phyloP scores from a whole-genome alignment of 1,139 yeast genomes.

The Eremothecium sinecaudum region DNA sequence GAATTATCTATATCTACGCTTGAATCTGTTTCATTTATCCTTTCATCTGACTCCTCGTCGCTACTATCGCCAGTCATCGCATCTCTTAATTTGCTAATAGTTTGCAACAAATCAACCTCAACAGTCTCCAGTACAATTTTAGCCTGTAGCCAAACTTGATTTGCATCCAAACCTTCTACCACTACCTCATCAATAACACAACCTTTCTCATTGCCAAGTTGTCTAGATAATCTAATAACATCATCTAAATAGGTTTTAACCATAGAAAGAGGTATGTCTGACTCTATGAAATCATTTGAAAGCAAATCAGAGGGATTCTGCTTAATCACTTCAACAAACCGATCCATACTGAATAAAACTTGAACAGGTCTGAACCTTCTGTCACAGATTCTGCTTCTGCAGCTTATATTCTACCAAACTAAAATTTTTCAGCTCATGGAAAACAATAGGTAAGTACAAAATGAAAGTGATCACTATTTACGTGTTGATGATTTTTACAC shows the following conservation, averaged over 20 bases:
- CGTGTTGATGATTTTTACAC: no score
- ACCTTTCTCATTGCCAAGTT: conserved; percentile 7
- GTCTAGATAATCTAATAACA: conserved; percentile 19
- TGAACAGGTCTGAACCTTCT: no score
- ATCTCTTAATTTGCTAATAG: conserved; percentile 38
- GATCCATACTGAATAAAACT: conserved; percentile 45
- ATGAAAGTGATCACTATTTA: no score
- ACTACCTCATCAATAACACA: conserved; percentile 64
- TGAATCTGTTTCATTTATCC: conserved; percentile 23
- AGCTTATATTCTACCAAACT: no score
- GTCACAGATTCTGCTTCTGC: no score
- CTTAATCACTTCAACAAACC: conserved; percentile 14
- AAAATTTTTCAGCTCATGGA: no score
- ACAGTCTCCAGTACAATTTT: conserved; percentile 71
- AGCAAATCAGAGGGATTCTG: conserved; percentile 18
- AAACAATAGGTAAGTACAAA: no score
- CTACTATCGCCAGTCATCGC: conserved; percentile 23
- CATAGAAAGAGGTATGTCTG: conserved; percentile 9
- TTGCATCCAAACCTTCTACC: conserved; percentile 78
- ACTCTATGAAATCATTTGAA: conserved; percentile 13
- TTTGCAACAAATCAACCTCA: conserved; percentile 45
- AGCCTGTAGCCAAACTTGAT: conserved; percentile 91
- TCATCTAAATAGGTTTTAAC: conserved; percentile 27
- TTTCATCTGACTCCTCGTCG: conserved; percentile 28
- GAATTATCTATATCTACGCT: conserved; percentile 23